phyloP scores from a whole-genome alignment of 2,329 filamentous ascomycete species.

The Paradendryphiella salina region DNA sequence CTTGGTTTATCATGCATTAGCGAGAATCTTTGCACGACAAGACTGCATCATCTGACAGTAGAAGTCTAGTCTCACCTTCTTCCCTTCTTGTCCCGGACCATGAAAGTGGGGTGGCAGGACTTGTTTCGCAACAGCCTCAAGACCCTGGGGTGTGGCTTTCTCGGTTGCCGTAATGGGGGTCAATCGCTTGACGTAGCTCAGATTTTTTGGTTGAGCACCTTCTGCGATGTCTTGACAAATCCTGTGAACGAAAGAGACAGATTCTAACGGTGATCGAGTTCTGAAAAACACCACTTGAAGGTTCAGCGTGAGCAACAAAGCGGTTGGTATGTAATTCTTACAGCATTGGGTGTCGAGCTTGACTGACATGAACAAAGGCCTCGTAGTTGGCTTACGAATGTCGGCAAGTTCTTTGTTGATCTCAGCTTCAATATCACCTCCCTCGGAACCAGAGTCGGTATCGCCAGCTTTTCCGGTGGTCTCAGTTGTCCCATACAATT shows the following conservation, averaged over 20 bases:
- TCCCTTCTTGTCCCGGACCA: slow-evolving; percentile 51
- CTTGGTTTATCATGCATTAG: slow-evolving; percentile 51
- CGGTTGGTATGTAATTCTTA: slow-evolving; percentile 38
- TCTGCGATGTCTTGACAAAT: slow-evolving; percentile 61
- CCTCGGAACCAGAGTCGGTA: slow-evolving; percentile 37
- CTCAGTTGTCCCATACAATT: slow-evolving; percentile 50
- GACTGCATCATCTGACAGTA: slow-evolving; percentile 13
- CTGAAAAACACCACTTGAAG: slow-evolving; percentile 61
- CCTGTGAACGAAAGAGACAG: slow-evolving; percentile 61
- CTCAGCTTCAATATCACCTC: slow-evolving; percentile 68
- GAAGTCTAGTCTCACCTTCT: slow-evolving; percentile 53
- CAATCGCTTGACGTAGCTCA: slow-evolving; percentile 63
- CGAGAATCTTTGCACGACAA: slow-evolving; percentile 13
- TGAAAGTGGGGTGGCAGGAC: slow-evolving; percentile 69
- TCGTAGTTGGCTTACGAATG: slow-evolving; percentile 58
- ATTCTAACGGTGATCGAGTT: slow-evolving; percentile 60
- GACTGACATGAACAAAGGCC: slow-evolving; percentile 57
- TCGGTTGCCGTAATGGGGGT: slow-evolving; percentile 63
- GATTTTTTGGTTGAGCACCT: slow-evolving; percentile 56
- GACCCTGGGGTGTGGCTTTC: slow-evolving; percentile 69
- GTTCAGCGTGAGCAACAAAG: slow-evolving; percentile 17
- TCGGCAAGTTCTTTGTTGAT: slow-evolving; percentile 72
- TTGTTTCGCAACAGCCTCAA: slow-evolving; percentile 65
- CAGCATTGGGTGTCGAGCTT: slow-evolving; percentile 60
- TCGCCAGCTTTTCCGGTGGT: slow-evolving; percentile 49